These are phyloP conservation scores for Sphagnum tenellum DNA, from an alignment of 225 moss, liverwort and hornwort species.

Conservation along the genomic window DNA sequence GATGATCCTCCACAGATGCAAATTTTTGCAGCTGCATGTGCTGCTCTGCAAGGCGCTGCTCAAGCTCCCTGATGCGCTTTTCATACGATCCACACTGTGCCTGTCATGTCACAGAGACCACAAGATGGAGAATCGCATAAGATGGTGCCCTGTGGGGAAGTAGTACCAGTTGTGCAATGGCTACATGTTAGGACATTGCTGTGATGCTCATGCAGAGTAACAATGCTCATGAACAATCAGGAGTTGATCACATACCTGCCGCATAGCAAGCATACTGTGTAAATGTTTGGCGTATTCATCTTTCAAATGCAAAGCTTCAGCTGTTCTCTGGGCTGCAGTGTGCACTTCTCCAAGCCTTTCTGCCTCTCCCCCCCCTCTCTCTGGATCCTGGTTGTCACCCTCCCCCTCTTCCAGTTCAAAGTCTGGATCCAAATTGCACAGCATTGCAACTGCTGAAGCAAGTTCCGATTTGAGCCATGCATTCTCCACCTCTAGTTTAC, in stretches of 20 bases:
- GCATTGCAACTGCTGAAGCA: conserved; percentile 81
- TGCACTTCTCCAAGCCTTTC: conserved; percentile 26
- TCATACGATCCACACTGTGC: conserved; percentile 73
- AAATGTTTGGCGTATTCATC: conserved; percentile 88
- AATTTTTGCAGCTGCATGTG: conserved; percentile 79
- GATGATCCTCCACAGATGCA: conserved; percentile 16
- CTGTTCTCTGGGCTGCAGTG: conserved; percentile 57
- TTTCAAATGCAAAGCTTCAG: conserved; percentile 80
- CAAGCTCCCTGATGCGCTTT: conserved; percentile 89
- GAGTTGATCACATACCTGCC: conserved; percentile 22
- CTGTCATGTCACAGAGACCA: conserved; percentile 12
- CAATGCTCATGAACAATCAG: neutral
- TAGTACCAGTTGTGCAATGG: too few relatives aligned
- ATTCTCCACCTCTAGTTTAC: conserved; percentile 95
- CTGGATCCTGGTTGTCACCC: conserved; percentile 48
- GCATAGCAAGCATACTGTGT: conserved; percentile 54
- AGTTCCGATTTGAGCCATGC: conserved; percentile 96
- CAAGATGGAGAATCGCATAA: too few relatives aligned
- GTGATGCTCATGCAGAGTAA: too few relatives aligned
- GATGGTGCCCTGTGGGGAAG: too few relatives aligned
- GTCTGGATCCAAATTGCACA: conserved; percentile 83
- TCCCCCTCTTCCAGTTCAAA: conserved; percentile 63
- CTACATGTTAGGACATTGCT: too few relatives aligned
- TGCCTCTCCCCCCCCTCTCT: conserved; percentile 27
- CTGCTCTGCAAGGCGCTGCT: conserved; percentile 82